Base-by-base conservation (phyloP, 2,329 filamentous ascomycete species). In the Thielaviopsis ethacetica region DNA sequence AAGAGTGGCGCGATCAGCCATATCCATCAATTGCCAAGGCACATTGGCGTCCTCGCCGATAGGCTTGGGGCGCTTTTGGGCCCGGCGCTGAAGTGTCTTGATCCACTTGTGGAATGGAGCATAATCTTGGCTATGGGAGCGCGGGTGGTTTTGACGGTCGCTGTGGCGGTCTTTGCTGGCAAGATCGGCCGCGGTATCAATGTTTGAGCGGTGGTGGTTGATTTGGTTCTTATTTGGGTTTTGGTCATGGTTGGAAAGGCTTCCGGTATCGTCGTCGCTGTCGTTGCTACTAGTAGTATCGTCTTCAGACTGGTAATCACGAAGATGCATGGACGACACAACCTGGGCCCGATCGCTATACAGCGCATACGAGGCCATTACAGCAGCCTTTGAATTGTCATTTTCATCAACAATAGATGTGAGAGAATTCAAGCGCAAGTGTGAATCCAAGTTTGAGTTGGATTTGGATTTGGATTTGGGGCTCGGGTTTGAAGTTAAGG, bases 31-130 rank as follows among this genome's bases (percentile, higher is more conserved):
- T 47, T 71, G 71, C 59, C 68, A 70, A 61, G 74, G 74, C 41
- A 68, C 68, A 44, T 64, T 60, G 41, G 66, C 65, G 51, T 65
- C 63, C 19, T 60, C 64, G 54, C 63, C 64, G 47, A 62, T 63
- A 21, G 61, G 26, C 59, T 60, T 53, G 61, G 68, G 71, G 49
- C 71, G 74, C 58, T 74, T 73, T 53, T 66, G 68, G 60, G 75
- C 79, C 65, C 79, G 79, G 62, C 77, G 79, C 61, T 85, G 80
- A 21, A 91, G 71, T 4, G 79, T 85, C 63, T 75, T 84, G 70
- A 91, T 80, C 86, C 87, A 91, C 67, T 80, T 84, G 53, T 80
- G 77, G 65, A 91, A 89, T 2, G 83, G 81, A 7, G 66, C 67
- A 53, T 64, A 7, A n/a, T 44, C 38, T 44, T 44, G 38, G 38